These are phyloP conservation scores for Volvariella surrecta DNA, from an alignment of 1,284 basidiomycete species.

Conservation along the genomic window DNA sequence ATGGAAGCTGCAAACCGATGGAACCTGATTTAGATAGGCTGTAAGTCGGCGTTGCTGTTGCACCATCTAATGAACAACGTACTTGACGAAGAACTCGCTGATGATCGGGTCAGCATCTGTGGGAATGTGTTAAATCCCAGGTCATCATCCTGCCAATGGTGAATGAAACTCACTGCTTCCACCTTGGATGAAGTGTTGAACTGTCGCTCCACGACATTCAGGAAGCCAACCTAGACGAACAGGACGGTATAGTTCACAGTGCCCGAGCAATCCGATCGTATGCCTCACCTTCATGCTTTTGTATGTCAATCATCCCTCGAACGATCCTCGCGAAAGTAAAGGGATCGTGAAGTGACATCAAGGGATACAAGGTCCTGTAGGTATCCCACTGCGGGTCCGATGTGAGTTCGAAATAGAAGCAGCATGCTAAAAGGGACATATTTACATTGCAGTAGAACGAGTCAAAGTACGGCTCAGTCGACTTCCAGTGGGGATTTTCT, in stretches of 20 bases:
- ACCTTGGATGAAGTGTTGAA: constrained; percentile 46
- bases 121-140: constrained; percentile 1
- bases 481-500: constrained; percentile 63
- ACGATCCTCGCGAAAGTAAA: constrained; percentile 47
- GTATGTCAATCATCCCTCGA: constrained; percentile 56
- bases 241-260: background rate
- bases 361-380: constrained; percentile 48
- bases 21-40: constrained; percentile 28
- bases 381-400: constrained; percentile 48
- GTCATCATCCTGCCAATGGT: background rate
- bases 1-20: constrained; percentile 35
- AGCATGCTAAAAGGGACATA: constrained; percentile 5
- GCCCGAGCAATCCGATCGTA: background rate
- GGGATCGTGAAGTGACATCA: constrained; percentile 56
- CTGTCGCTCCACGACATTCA: constrained; percentile 47
- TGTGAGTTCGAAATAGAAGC: constrained; percentile 1
- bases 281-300: constrained; percentile 48
- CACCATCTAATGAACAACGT: constrained; percentile 11
- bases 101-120: constrained; percentile 57
- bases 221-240: constrained; percentile 46
- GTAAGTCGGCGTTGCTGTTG: background rate
- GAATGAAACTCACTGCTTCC: constrained; percentile 42
- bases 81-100: constrained; percentile 62
- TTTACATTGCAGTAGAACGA: constrained; percentile 62
- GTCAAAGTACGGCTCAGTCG: constrained; percentile 57